These are phyloP conservation scores for Podaxis sp. DNA, from an alignment of 768 basidiomycete genomes.

Conservation along the genomic window DNA sequence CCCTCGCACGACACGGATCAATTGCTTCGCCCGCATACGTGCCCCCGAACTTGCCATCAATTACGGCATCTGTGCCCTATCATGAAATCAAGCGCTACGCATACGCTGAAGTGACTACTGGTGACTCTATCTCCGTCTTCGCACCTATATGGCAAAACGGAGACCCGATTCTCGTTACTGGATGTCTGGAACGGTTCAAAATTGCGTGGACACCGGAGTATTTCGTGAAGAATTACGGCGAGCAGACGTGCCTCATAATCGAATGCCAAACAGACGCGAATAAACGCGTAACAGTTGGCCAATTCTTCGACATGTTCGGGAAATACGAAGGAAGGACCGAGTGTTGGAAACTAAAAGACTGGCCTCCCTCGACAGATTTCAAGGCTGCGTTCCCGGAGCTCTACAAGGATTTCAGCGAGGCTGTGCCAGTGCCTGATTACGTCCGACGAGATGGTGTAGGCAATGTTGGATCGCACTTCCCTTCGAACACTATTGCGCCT, in stretches of 20 bases:
- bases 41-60: conserved; percentile 25
- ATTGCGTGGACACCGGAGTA: conserved; percentile 81
- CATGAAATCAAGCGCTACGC: conserved; percentile 46
- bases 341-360: conserved; percentile 88
- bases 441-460: conserved; percentile 87
- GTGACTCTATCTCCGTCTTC: conserved; percentile 43
- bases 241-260: conserved; percentile 66
- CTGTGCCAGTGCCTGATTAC: conserved; percentile 86
- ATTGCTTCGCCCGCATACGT: conserved; percentile 19
- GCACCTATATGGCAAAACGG: conserved; percentile 71
- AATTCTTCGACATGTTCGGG: conserved; percentile 83
- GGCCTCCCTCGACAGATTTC: conserved; percentile 90
- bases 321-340: conserved; percentile 54
- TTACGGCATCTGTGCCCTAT: conserved; percentile 37
- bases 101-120: conserved; percentile 50
- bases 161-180: conserved; percentile 76
- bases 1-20: neutral
- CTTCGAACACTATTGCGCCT: conserved; percentile 71
- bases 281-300: conserved; percentile 60
- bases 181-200: conserved; percentile 58
- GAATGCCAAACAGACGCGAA: conserved; percentile 80
- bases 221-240: conserved; percentile 69
- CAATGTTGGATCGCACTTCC: conserved; percentile 91
- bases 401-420: conserved; percentile 80
- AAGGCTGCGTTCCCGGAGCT: conserved; percentile 79